A percentile compares a stretch with the other conserved stretches of the same genome.
These are phyloP conservation scores for Colletotrichum sp. DNA, from an alignment of 2,329 filamentous ascomycete species.

Conservation along the genomic window DNA sequence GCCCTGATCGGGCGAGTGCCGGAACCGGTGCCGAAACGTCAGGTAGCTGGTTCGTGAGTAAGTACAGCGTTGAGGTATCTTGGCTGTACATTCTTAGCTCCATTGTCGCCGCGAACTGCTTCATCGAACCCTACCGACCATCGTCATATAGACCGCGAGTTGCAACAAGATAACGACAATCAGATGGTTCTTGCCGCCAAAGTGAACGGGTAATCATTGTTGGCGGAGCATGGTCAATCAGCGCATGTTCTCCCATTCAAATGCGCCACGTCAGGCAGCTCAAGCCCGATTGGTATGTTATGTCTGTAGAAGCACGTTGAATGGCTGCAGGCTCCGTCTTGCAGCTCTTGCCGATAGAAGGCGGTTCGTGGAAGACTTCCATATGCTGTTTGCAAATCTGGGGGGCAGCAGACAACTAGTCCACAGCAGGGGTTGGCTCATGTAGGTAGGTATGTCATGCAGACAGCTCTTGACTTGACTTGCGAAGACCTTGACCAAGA, in stretches of 20 bases:
- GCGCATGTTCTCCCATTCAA: neutral
- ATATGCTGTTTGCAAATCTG: neutral
- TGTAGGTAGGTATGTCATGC: conserved; percentile 20
- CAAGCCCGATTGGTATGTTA: neutral
- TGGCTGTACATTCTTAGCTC: neutral
- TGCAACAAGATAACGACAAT: neutral
- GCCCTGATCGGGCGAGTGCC: conserved; percentile 23
- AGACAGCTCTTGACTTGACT: conserved; percentile 3
- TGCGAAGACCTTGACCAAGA: neutral
- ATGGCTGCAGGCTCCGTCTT: neutral
- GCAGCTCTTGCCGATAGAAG: neutral
- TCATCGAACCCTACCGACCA: neutral
- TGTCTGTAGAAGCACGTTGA: neutral
- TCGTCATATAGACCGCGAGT: neutral
- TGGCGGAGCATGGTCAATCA: neutral
- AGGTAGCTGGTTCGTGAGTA: conserved; percentile 16
- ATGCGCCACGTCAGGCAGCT: neutral
- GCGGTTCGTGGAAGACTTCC: neutral
- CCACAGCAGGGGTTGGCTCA: conserved; percentile 8
- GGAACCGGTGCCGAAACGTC: conserved; percentile 21
- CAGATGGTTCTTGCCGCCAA: neutral
- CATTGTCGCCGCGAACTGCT: neutral
- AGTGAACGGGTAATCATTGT: neutral
- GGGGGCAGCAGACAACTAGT: neutral
- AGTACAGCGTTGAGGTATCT: conserved; percentile 2